These are phyloP conservation scores for Colletotrichum neosansevieriae DNA, from an alignment of 2,329 filamentous ascomycete genomes.

Conservation along the genomic window DNA sequence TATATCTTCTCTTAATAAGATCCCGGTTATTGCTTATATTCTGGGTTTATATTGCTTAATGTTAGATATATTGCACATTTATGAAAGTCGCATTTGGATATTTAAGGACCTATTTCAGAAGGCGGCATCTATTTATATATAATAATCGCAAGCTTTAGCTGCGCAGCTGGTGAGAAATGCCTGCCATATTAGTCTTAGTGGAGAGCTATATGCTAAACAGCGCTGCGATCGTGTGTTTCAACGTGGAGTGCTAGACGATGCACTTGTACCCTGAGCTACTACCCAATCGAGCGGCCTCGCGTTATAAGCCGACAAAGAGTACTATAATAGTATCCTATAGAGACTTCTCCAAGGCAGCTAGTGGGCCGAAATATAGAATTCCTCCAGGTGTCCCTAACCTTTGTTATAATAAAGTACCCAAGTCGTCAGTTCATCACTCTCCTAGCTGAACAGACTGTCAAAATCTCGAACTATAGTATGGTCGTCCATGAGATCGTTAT, in stretches of 20 bases:
- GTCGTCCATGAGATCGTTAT: not conserved
- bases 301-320: not conserved
- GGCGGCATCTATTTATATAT: not conserved
- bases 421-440: constrained; percentile 1
- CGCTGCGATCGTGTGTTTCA: not conserved
- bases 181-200: not conserved
- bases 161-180: not conserved
- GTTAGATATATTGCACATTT: not conserved
- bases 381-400: not conserved
- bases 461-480: constrained; percentile 2
- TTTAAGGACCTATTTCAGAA: not conserved
- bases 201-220: not conserved
- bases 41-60: not conserved
- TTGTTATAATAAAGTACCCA: constrained; percentile 3
- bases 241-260: not conserved
- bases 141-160: not conserved
- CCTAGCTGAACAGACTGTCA: not conserved
- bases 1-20: too few species aligned
- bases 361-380: constrained; percentile 3
- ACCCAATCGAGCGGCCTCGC: not conserved
- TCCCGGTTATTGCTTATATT: not conserved
- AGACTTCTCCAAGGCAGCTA: not conserved
- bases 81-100: not conserved
- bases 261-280: not conserved
- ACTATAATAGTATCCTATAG: not conserved